Base-by-base conservation (phyloP, 2,329 filamentous ascomycete genomes). In the Fusarium sacchari region DNA sequence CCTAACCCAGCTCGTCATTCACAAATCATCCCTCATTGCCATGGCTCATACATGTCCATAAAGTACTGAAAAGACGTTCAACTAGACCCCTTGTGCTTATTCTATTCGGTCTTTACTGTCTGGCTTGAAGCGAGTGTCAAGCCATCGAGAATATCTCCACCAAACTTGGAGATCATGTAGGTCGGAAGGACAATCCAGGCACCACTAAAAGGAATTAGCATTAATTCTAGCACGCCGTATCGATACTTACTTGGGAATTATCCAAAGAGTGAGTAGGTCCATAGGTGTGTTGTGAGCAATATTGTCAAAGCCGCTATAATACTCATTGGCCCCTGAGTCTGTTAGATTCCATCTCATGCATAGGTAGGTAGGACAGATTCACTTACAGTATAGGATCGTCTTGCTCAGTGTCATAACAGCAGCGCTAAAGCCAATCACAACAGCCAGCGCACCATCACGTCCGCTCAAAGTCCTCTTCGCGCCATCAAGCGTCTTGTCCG, bases 331-430 rank as follows among this genome's bases (percentile, higher is more conserved):
- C 87, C 87, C 88, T 90, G 22, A 3, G 6, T 7, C 5, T 9
- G 24, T 67, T 22, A 67, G 53, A 12, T 28, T 4, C 10, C 2
- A 17, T 9, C 50, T 11, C 18, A 18, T 13, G 14, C 5, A 18
- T 10, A 50, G 32, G n/a, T n/a, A n/a, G n/a, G n/a, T n/a, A n/a
- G 3, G 2, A 26, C 2, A 24, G 15, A 3, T 6, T 20, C n/a
- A 84, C 88, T 79, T 71, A 89, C 88, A 89, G 78, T 91, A 91
- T 6, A 91, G 79, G 17, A 86, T 79, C n/a, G 89, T 90, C 85
- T 90, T 91, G 84, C 86, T 89, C 17, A 90, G 74, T 2, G 89
- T 91, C 89, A 90, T 90, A 60, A 90, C 84, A 3, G 87, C 85
- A 0, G 87, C 86, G 66, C 85, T 84, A 72, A 89, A 89, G 10